Base-by-base conservation (phyloP, 768 basidiomycete genomes). In the Agaricus sinodeliciosus region DNA sequence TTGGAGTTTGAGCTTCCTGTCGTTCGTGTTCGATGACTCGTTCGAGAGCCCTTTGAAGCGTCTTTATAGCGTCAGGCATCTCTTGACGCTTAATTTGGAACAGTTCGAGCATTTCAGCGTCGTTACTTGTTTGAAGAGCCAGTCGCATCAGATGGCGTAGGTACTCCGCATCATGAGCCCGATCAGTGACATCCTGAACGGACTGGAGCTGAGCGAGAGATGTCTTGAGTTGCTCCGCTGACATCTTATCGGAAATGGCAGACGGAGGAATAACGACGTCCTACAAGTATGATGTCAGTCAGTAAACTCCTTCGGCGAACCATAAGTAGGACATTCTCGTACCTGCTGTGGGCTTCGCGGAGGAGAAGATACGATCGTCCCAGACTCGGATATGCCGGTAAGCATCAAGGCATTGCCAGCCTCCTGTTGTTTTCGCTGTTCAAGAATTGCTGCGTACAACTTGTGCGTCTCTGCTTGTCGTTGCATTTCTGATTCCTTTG, bases 21-120 rank as follows among this genome's bases (percentile, higher is more conserved):
- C 31, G 31, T 5, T 62, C 57, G 19, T 51, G 49, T 13, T 66
- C 63, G 9, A 60, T 53, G 49, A 86, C 68, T 9, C 79, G 80
- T 48, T 67, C 66, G 19, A 63, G 61, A n/a, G 66, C 66, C 19
- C 88, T 69, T 67, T 88, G 87, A 15, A 91, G 72, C 3, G 88
- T 83, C 69, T 87, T 88, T 64, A 90, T 81, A 11, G 87, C 87
- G 64, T 91, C 89, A 0, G 84, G 83, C 77, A 88, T 84, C 63
- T 88, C 85, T 42, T 80, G 78, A 43, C 80, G 69, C 31, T 74
- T 74, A 41, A 85, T 77, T 57, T 85, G 79, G 37, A 89, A 69
- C 1, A 83, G 75, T 16, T 73, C 69, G 28, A 87, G 67, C 74
- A 89, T 80, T 58, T 81, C 77, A 8, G 71, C 77, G 60, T 90